Evolutionary conservation across 495 filamentous ascomycete species (phyloP).

Genomic region (Talaromyces borbonicus): DNA sequence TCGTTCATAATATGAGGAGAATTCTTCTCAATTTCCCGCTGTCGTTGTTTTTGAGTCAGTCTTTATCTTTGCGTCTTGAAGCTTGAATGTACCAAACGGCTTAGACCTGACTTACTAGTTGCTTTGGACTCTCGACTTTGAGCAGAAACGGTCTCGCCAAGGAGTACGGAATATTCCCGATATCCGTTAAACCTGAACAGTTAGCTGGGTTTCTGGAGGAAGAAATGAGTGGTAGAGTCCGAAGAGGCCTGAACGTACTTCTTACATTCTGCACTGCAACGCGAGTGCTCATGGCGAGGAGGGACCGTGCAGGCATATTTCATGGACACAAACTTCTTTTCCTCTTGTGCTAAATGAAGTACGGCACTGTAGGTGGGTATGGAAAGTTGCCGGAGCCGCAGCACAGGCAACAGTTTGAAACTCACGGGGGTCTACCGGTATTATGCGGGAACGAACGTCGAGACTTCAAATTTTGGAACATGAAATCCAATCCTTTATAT

Average conservation of each 20-base stretch:
- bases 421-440: too few relatives aligned
- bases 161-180: conserved; percentile 55
- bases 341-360: too few relatives aligned
- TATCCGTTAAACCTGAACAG: conserved; percentile 43
- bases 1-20: conserved; percentile 55
- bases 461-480: too few relatives aligned
- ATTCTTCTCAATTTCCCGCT: conserved; percentile 50
- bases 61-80: too few relatives aligned
- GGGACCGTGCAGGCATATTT: conserved; percentile 34
- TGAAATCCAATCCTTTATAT: too few relatives aligned
- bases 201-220: background rate
- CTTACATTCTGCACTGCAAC: conserved; percentile 38
- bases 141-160: conserved; percentile 49
- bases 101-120: conserved; percentile 39
- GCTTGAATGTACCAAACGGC: background rate
- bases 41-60: background rate
- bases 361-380: too few relatives aligned
- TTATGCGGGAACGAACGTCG: too few relatives aligned
- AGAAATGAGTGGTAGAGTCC: background rate
- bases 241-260: conserved; percentile 18
- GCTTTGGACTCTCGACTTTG: conserved; percentile 54
- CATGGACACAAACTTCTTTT: too few relatives aligned
- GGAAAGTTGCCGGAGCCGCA: too few relatives aligned
- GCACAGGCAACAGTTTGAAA: too few relatives aligned
- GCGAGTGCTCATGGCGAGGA: conserved; percentile 31